Conservation (phyloP, 768 basidiomycete species). For the Phylloporus arenicola region DNA sequence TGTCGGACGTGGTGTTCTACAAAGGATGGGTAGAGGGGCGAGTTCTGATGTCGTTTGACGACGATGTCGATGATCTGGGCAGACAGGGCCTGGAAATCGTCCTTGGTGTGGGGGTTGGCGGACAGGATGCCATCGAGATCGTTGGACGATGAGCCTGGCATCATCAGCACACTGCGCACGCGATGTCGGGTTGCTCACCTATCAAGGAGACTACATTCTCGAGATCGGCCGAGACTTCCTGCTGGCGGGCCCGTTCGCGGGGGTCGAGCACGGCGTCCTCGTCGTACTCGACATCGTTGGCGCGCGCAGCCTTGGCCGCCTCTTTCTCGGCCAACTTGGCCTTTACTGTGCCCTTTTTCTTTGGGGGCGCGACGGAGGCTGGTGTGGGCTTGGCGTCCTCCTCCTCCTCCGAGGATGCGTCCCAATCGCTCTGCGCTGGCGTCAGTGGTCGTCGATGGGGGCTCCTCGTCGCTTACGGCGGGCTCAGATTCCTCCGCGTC, state of each 20-base stretch:
- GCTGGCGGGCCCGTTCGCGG: constrained; percentile 67
- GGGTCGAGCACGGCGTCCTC: constrained; percentile 78
- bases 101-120: constrained; percentile 80
- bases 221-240: constrained; percentile 83
- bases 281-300: constrained; percentile 47
- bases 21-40: constrained; percentile 79
- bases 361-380: constrained; percentile 58
- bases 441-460: constrained; percentile 3
- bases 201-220: constrained; percentile 78
- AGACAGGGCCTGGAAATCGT: constrained; percentile 78
- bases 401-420: constrained; percentile 74
- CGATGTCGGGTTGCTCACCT: constrained; percentile 37
- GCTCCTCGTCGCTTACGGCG: constrained; percentile 47
- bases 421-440: constrained; percentile 85
- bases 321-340: constrained; percentile 92
- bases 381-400: constrained; percentile 48
- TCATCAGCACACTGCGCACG: not conserved
- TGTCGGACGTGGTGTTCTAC: constrained; percentile 79
- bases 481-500: constrained; percentile 81
- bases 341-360: constrained; percentile 92
- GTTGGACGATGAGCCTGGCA: constrained; percentile 56
- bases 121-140: constrained; percentile 71
- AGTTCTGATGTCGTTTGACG: constrained; percentile 72
- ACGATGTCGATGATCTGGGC: constrained; percentile 66
- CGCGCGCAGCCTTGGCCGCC: constrained; percentile 55